These are phyloP conservation scores for Cryptosporidium ubiquitum DNA, from an alignment of 169 alveolate species.

Conservation along the genomic window DNA sequence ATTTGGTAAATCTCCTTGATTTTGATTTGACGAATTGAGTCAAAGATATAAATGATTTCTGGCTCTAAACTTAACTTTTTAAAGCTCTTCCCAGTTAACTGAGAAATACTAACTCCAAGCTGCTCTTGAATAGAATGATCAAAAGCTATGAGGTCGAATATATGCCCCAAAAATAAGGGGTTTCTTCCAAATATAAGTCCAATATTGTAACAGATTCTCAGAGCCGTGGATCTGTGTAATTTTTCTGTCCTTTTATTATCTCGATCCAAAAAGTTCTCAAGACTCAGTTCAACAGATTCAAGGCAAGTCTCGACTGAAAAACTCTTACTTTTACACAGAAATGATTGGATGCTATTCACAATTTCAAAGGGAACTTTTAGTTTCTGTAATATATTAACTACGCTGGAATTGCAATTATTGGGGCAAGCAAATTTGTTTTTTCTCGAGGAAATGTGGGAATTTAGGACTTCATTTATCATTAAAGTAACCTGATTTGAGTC, in stretches of 20 bases:
- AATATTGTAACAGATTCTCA: slow-evolving; percentile 26
- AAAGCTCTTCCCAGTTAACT: neutral
- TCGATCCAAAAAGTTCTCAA: slow-evolving; percentile 24
- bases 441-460: neutral
- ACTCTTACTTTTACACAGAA: neutral
- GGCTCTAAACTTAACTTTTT: neutral
- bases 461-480: neutral
- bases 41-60: slow-evolving; percentile 30
- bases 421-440: neutral
- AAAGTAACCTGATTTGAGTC: neutral
- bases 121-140: slow-evolving; percentile 28
- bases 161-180: neutral
- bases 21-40: slow-evolving; percentile 1
- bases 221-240: slow-evolving; percentile 1
- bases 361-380: neutral
- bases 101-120: slow-evolving; percentile 1
- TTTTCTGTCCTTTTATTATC: neutral
- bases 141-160: slow-evolving; percentile 35
- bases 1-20: neutral
- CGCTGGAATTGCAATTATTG: neutral
- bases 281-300: neutral
- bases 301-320: slow-evolving; percentile 28
- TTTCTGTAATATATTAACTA: neutral
- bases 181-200: slow-evolving; percentile 31
- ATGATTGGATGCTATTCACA: neutral